Evolutionary conservation across 805 yeast genomes (phyloP), one percentile per base, ranked within the genome.

Genomic region (Barnettozyma sucrosica): DNA sequence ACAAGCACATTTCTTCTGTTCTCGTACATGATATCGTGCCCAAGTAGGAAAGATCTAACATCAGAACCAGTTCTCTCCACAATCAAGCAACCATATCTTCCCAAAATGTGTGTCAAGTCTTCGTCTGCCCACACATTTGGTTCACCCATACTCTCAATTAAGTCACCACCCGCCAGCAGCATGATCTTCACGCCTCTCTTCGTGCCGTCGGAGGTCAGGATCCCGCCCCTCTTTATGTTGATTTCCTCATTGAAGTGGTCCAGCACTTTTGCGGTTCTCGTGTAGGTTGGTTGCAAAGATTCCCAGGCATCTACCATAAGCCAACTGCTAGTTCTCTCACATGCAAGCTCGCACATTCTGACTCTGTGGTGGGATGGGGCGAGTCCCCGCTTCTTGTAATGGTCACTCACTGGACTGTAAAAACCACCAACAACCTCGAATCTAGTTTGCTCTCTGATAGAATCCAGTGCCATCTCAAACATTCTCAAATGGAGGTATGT

Each of bases 241-340:
- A 93, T 85, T 61, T 93, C 99, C 60, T 90, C 88, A 66, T 93
- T 92, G 68, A 93, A 93, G 66, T 93, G 99, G 64, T 93, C 99
- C 61, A 93, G 74, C 6, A 93, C 99, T 46, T 89, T 77, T 2
- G 98, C 97, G 0, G 99, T 93, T 55, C 99, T 77, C 24, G 96
- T 89, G 65, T 93, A 93, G 41, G 81, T 76, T 1, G 87, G 86
- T 66, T 93, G 99, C 51, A 93, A 72, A 3, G 95, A 84, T 69
- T 93, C 99, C 99, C 99, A 93, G 1, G 98, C 97, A 65, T 93
- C 99, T 25, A 93, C 99, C 99, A 93, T 93, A 36, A 93, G 74
- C 99, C 99, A 93, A 24, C 92, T 82, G 4, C 93, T 82, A 0
- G 99, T 93, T 59, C 99, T 76, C 63, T 93, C 99, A 66, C 99